Evolutionary conservation across 2,329 filamentous ascomycete species (phyloP).

Genomic region (Neofusicoccum laricinum): DNA sequence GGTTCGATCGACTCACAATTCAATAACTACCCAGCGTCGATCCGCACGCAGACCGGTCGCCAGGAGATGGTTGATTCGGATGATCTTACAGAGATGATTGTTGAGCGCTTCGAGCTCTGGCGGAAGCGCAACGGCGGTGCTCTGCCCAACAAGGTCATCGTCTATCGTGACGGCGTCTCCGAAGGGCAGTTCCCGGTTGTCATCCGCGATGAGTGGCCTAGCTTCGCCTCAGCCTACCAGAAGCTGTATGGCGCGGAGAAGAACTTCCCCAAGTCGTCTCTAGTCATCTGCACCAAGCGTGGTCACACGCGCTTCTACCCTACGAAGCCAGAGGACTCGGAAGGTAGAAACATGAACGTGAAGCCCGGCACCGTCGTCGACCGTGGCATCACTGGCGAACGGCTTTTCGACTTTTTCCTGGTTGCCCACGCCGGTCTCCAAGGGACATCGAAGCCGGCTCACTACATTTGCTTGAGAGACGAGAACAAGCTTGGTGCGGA

Average conservation of each 20-base stretch:
- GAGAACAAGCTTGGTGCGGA: conserved; percentile 55
- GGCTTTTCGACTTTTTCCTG: conserved; percentile 75
- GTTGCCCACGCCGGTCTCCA: conserved; percentile 76
- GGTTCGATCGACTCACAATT: conserved; percentile 67
- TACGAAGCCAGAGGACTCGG: conserved; percentile 39
- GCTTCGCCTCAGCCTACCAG: conserved; percentile 62
- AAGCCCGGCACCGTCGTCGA: conserved; percentile 77
- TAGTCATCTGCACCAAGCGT: conserved; percentile 80
- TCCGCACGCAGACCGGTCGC: conserved; percentile 61
- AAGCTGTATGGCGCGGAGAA: conserved; percentile 51
- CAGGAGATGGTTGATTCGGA: conserved; percentile 64
- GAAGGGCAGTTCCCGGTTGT: conserved; percentile 76
- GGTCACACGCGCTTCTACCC: conserved; percentile 87
- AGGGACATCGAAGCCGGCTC: conserved; percentile 76
- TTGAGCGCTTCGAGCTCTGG: conserved; percentile 65
- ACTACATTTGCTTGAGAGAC: conserved; percentile 65
- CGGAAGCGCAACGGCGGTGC: conserved; percentile 48
- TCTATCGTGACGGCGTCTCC: conserved; percentile 86
- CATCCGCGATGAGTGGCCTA: conserved; percentile 63
- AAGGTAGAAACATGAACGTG: conserved; percentile 59
- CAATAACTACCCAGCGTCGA: conserved; percentile 71
- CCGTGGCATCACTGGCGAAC: conserved; percentile 66
- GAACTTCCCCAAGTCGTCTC: conserved; percentile 36
- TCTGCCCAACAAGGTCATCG: conserved; percentile 71
- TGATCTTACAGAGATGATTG: conserved; percentile 59